phyloP scores from a whole-genome alignment of 139 green algal genomes.

The Haematococcus lacustris region DNA sequence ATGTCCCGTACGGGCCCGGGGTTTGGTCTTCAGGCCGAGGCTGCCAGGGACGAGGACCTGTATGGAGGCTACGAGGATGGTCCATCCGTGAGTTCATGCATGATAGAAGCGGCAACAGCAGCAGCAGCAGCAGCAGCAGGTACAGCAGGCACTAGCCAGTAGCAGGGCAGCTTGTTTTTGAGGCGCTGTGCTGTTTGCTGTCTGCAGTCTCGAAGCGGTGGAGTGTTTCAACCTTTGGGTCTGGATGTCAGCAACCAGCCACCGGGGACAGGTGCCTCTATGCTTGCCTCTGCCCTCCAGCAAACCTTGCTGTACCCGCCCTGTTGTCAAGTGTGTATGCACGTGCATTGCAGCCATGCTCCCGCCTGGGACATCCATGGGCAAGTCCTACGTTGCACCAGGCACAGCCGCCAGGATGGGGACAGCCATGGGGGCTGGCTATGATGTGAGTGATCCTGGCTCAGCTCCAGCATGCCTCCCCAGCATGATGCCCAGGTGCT shows the following conservation, averaged over 20 bases:
- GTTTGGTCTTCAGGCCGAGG: no score
- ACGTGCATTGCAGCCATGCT: conserved; percentile 18
- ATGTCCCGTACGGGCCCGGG: no score
- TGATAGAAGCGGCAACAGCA: not conserved
- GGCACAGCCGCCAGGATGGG: conserved; percentile 16
- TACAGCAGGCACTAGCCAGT: not conserved
- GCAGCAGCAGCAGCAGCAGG: not conserved
- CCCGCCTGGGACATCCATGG: conserved; percentile 34
- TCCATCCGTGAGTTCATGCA: not conserved
- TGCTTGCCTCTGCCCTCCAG: not conserved
- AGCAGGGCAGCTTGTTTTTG: not conserved
- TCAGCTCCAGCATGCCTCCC: not conserved
- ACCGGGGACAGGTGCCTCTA: not conserved
- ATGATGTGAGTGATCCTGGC: not conserved
- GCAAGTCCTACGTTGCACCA: conserved; percentile 32
- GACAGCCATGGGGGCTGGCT: conserved; percentile 15
- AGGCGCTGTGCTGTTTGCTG: not conserved
- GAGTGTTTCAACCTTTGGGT: conserved; percentile 24
- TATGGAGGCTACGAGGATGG: conserved; percentile 58
- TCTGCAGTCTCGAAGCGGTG: conserved; percentile 6
- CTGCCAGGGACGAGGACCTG: conserved; percentile 48
- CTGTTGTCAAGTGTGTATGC: not conserved
- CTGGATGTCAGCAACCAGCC: conserved; percentile 1
- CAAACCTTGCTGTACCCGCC: not conserved
- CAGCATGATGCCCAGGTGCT: not conserved